Evolutionary conservation across 768 basidiomycete genomes (phyloP).

Genomic region (Mycena amicta): DNA sequence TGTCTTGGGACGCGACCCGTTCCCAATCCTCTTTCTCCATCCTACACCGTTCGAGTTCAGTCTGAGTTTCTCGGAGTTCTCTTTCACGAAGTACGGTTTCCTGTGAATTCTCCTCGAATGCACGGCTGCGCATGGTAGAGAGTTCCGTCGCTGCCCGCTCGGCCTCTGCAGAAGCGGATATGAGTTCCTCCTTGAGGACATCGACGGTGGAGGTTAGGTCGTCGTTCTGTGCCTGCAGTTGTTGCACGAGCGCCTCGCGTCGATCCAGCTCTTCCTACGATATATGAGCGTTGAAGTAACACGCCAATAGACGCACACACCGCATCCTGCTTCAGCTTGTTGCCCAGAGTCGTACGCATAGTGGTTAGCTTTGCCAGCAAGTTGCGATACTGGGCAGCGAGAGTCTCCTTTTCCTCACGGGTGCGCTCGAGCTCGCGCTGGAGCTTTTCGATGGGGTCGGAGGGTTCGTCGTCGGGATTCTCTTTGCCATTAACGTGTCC

Average conservation of each 20-base stretch:
- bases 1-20: constrained; percentile 56
- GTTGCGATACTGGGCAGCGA: constrained; percentile 82
- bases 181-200: constrained; percentile 80
- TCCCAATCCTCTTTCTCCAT: constrained; percentile 75
- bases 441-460: constrained; percentile 59
- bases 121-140: constrained; percentile 62
- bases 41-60: constrained; percentile 85
- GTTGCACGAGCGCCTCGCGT: constrained; percentile 80
- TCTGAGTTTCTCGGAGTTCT: constrained; percentile 78
- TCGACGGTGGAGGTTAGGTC: constrained; percentile 71
- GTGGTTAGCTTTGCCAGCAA: constrained; percentile 86
- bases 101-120: constrained; percentile 67
- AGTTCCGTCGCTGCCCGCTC: constrained; percentile 73
- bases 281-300: constrained; percentile 15
- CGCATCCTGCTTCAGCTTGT: constrained; percentile 94
- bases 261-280: constrained; percentile 97
- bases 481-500: constrained; percentile 37
- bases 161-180: constrained; percentile 73
- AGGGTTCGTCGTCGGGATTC: constrained; percentile 38
- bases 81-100: constrained; percentile 74
- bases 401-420: constrained; percentile 84
- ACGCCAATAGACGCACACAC: constrained; percentile 46
- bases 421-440: constrained; percentile 77
- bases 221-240: constrained; percentile 76
- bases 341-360: constrained; percentile 92